Percentiles rank a stretch among this genome's conserved stretches.
phyloP scores from a whole-genome alignment of 1,139 yeast species.

The Taiozyma sp. region DNA sequence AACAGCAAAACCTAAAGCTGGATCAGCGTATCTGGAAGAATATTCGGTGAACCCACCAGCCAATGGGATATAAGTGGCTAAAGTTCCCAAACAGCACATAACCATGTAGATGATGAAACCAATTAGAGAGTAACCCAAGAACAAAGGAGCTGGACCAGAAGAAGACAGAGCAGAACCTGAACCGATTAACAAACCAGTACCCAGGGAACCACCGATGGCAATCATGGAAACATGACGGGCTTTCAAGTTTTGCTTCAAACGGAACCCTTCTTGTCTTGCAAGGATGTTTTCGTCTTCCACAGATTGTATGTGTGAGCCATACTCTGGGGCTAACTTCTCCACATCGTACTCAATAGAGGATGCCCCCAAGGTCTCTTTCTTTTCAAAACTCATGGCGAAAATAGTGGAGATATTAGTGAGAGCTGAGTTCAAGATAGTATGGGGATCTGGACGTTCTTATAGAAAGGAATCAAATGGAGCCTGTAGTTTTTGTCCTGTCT shows the following conservation, averaged over 20 bases:
- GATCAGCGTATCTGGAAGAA: slow-evolving; percentile 61
- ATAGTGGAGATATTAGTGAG: background rate
- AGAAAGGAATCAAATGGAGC: background rate
- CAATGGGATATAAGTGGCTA: slow-evolving; percentile 63
- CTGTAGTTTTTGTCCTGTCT: background rate
- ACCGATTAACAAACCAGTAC: slow-evolving; percentile 75
- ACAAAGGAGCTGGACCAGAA: slow-evolving; percentile 81
- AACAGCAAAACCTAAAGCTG: slow-evolving; percentile 74
- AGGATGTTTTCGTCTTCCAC: slow-evolving; percentile 10
- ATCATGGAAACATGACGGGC: slow-evolving; percentile 78
- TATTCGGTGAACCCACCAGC: slow-evolving; percentile 69
- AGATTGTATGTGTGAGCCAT: background rate
- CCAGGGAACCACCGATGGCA: slow-evolving; percentile 82
- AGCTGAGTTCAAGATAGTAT: background rate
- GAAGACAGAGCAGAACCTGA: slow-evolving; percentile 60
- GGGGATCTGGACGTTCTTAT: background rate
- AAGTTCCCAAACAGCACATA: slow-evolving; percentile 80
- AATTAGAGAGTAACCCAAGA: slow-evolving; percentile 65
- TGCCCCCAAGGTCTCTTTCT: background rate
- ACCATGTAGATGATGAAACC: slow-evolving; percentile 70
- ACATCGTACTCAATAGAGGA: slow-evolving; percentile 5
- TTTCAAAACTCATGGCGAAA: background rate
- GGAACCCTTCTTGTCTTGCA: slow-evolving; percentile 40
- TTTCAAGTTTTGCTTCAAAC: slow-evolving; percentile 55
- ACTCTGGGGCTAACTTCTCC: slow-evolving; percentile 1